These are phyloP conservation scores for Smittium mucronatum DNA, from an alignment of 371 early-diverging fungal genomes.

Conservation along the genomic window DNA sequence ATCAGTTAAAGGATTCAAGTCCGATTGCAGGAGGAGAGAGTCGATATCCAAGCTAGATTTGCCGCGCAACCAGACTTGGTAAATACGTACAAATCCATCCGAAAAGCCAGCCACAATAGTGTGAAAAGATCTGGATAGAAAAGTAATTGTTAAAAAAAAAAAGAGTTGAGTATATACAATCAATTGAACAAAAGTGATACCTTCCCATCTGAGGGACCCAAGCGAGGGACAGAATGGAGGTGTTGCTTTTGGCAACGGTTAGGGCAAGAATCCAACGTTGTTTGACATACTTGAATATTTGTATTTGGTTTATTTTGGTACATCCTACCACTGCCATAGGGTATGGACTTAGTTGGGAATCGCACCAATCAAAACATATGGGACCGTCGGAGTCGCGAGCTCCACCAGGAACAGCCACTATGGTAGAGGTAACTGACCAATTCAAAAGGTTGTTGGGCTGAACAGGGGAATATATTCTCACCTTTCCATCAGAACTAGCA, in stretches of 20 bases:
- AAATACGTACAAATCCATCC: too few species aligned
- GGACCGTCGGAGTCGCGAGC: slow-evolving; percentile 32
- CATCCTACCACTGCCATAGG: slow-evolving; percentile 75
- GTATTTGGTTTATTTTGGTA: slow-evolving; percentile 65
- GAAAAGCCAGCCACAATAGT: too few species aligned
- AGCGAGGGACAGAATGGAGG: too few species aligned
- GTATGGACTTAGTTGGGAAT: slow-evolving; percentile 54
- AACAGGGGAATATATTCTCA: slow-evolving; percentile 81
- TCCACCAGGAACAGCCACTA: slow-evolving; percentile 35
- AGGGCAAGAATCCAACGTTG: slow-evolving; percentile 31
- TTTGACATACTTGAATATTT: slow-evolving; percentile 29
- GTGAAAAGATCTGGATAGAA: too few species aligned
- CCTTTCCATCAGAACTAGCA: slow-evolving; percentile 69
- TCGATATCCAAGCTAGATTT: too few species aligned
- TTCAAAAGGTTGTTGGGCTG: slow-evolving; percentile 63
- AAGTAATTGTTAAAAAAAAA: too few species aligned
- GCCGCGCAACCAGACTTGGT: too few species aligned
- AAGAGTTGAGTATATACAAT: too few species aligned
- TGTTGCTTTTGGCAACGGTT: slow-evolving; percentile 16
- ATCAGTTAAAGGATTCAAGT: too few species aligned
- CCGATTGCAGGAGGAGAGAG: too few species aligned
- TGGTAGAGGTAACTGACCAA: slow-evolving; percentile 70
- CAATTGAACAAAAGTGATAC: too few species aligned
- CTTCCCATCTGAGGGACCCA: too few species aligned
- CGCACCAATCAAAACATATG: slow-evolving; percentile 77